Conservation (phyloP, 495 filamentous ascomycete species). For the Penicillium taxi region DNA sequence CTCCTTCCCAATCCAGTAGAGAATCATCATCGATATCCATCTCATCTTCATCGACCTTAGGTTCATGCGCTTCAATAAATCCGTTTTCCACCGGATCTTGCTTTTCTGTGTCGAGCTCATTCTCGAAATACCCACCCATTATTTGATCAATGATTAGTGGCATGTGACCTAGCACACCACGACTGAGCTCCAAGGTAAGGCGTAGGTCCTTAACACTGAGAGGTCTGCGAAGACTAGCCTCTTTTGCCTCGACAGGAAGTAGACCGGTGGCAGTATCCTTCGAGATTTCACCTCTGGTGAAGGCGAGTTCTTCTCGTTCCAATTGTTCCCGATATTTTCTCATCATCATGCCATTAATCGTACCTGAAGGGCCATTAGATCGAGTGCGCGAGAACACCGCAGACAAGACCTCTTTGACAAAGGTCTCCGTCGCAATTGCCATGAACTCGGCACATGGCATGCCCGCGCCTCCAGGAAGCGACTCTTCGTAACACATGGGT, state of each 20-base stretch:
- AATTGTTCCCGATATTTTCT: conserved; percentile 66
- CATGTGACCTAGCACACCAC: conserved; percentile 68
- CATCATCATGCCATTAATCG: conserved; percentile 66
- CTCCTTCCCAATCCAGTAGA: conserved; percentile 66
- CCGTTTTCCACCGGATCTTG: conserved; percentile 40
- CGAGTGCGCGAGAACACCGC: conserved; percentile 70
- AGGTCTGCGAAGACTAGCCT: conserved; percentile 55
- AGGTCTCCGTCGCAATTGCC: conserved; percentile 84
- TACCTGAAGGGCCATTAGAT: conserved; percentile 66
- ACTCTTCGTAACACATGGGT: conserved; percentile 90
- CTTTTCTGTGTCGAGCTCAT: conserved; percentile 56
- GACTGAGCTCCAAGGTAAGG: conserved; percentile 64
- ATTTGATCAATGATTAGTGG: conserved; percentile 64
- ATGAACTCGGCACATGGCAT: conserved; percentile 74
- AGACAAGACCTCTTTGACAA: conserved; percentile 79
- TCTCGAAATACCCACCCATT: conserved; percentile 64
- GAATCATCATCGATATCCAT: conserved; percentile 49
- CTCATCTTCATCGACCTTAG: conserved; percentile 52
- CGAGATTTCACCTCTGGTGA: conserved; percentile 58
- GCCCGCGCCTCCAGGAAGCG: conserved; percentile 64
- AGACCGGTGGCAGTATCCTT: conserved; percentile 56
- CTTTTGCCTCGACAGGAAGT: conserved; percentile 67
- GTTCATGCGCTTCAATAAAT: conserved; percentile 19
- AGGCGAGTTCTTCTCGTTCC: conserved; percentile 62
- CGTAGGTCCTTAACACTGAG: conserved; percentile 74